These are phyloP conservation scores for Ophiostoma australiae DNA, from an alignment of 2,329 filamentous ascomycete species.

Conservation along the genomic window DNA sequence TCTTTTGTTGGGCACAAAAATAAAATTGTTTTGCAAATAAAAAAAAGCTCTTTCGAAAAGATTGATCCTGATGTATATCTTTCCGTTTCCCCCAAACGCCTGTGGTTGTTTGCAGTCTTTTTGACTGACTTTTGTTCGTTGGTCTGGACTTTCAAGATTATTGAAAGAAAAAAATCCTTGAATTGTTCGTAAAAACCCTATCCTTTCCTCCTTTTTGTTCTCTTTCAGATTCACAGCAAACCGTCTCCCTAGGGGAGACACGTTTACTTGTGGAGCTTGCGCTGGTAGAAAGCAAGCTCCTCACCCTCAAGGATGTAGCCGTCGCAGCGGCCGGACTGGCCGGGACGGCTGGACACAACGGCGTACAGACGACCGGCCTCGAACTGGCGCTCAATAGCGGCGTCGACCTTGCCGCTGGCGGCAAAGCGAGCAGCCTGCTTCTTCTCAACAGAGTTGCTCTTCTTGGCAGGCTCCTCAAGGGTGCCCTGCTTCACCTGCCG, in stretches of 20 bases:
- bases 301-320: conserved; percentile 99
- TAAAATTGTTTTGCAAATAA: conserved; percentile 14
- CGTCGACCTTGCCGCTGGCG: conserved; percentile 85
- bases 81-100: conserved; percentile 23
- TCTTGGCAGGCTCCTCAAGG: conserved; percentile 68
- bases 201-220: conserved; percentile 9
- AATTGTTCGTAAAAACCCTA: conserved; percentile 17
- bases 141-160: conserved; percentile 14
- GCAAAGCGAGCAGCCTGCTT: conserved; percentile 90
- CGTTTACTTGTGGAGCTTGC: conserved; percentile 94
- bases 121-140: conserved; percentile 17
- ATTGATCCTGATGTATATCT: conserved; percentile 6
- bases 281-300: conserved; percentile 99
- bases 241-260: neutral
- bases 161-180: conserved; percentile 15
- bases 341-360: conserved; percentile 85
- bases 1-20: conserved; percentile 13
- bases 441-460: conserved; percentile 91
- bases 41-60: conserved; percentile 16
- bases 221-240: neutral
- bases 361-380: conserved; percentile 97
- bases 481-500: conserved; percentile 76
- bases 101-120: conserved; percentile 9
- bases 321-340: conserved; percentile 93
- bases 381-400: conserved; percentile 94